Evolutionary conservation across 257 asterid species (phyloP).

Genomic region (Nicotiana sylvestris): DNA sequence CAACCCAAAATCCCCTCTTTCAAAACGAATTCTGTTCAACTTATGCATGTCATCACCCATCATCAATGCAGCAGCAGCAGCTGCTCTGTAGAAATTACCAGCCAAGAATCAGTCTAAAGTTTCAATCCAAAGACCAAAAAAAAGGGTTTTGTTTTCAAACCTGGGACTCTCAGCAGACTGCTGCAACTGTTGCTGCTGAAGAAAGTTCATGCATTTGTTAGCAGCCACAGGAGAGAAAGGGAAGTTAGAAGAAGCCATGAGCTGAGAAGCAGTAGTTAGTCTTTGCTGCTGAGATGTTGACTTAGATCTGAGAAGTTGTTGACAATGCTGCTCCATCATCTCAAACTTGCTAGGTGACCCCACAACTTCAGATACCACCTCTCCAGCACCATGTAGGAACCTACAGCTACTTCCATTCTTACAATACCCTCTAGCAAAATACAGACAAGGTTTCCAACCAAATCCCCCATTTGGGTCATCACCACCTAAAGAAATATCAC

Average conservation of each 20-base stretch:
- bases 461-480: constrained; percentile 47
- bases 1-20: constrained; percentile 43
- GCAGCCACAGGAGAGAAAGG: constrained; percentile 38
- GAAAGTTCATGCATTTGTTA: constrained; percentile 48
- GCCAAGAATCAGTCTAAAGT: constrained; percentile 6
- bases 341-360: constrained; percentile 52
- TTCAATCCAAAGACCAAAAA: not conserved
- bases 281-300: constrained; percentile 38
- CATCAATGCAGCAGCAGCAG: constrained; percentile 33
- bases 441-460: constrained; percentile 69
- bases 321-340: constrained; percentile 64
- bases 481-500: constrained; percentile 40
- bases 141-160: not conserved
- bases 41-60: constrained; percentile 43
- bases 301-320: constrained; percentile 48
- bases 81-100: constrained; percentile 5
- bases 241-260: constrained; percentile 34
- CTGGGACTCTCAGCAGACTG: constrained; percentile 54
- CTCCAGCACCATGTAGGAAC: constrained; percentile 48
- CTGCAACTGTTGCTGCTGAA: constrained; percentile 42
- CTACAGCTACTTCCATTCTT: constrained; percentile 63
- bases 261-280: constrained; percentile 25
- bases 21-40: constrained; percentile 35
- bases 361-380: constrained; percentile 27
- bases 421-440: constrained; percentile 70